A percentile compares a stretch with the other conserved stretches of the same genome.
Evolutionary conservation across 1,284 basidiomycete genomes (phyloP).

Genomic region (Fomitopsis palustris): DNA sequence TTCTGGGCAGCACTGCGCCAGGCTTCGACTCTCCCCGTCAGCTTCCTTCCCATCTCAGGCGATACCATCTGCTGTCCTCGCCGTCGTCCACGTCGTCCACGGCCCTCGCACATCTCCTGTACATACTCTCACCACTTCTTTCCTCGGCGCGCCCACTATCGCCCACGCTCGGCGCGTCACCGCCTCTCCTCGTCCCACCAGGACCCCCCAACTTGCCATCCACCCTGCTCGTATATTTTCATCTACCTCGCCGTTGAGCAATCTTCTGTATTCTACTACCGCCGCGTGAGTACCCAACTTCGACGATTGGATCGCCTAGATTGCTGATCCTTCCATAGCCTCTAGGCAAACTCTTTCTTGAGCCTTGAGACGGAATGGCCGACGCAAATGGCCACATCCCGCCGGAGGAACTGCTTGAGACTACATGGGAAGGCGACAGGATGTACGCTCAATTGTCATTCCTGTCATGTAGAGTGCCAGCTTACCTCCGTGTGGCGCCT

Average conservation of each 20-base stretch:
- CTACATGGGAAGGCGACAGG: slow-evolving; percentile 53
- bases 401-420: slow-evolving; percentile 4
- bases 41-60: slow-evolving; percentile 15
- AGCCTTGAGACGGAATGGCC: slow-evolving; percentile 19
- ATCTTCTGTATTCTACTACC: not conserved
- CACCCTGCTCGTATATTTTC: slow-evolving; percentile 3
- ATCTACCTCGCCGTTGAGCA: not conserved
- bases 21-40: slow-evolving; percentile 7
- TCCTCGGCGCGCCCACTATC: slow-evolving; percentile 1
- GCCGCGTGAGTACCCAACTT: not conserved
- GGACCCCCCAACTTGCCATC: not conserved
- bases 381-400: slow-evolving; percentile 12
- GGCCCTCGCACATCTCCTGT: not conserved
- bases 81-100: slow-evolving; percentile 8
- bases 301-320: not conserved
- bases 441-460: slow-evolving; percentile 35
- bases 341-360: slow-evolving; percentile 13
- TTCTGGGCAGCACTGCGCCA: slow-evolving; percentile 20
- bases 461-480: not conserved
- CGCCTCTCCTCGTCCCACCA: not conserved
- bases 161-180: slow-evolving; percentile 4
- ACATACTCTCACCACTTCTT: slow-evolving; percentile 3
- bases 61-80: slow-evolving; percentile 17
- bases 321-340: not conserved
- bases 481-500: slow-evolving; percentile 2